Percentiles rank a stretch among this genome's conserved stretches.
Evolutionary conservation across 2,329 filamentous ascomycete genomes (phyloP).

Genomic region (Botrytis pseudocinerea): DNA sequence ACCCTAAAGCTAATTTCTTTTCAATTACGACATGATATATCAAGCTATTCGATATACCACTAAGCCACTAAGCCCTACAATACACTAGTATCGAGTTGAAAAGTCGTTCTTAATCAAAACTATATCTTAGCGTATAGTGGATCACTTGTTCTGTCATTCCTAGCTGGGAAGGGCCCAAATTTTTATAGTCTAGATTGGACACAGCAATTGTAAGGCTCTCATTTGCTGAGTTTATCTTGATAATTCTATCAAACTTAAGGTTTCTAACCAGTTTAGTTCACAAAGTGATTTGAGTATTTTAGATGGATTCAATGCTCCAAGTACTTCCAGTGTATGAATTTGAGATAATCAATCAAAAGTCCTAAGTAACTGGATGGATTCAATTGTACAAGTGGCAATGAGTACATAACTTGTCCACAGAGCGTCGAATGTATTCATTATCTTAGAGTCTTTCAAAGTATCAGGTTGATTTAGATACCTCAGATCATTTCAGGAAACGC

Average conservation of each 20-base stretch:
- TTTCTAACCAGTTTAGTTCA: too few relatives aligned
- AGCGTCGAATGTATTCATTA: not conserved
- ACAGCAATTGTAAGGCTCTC: too few relatives aligned
- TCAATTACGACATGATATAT: not conserved
- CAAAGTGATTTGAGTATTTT: not conserved
- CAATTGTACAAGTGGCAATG: not conserved
- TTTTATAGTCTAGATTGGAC: not conserved
- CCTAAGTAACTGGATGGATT: accelerated
- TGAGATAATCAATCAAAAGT: accelerated
- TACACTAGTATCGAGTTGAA: not conserved
- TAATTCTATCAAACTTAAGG: not conserved
- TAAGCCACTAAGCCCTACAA: not conserved
- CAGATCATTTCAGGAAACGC: not conserved
- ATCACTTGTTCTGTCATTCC: too few relatives aligned
- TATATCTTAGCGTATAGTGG: not conserved
- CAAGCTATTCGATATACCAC: not conserved
- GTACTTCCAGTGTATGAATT: too few relatives aligned
- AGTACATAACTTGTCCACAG: not conserved
- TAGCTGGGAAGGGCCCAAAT: not conserved
- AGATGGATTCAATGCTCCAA: not conserved
- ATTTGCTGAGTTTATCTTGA: not conserved
- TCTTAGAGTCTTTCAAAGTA: not conserved
- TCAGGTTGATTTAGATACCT: not conserved
- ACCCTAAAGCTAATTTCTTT: not conserved
- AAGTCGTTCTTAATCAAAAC: not conserved